Evolutionary conservation across 768 basidiomycete genomes (phyloP).

Genomic region (Trichaptum fuscoviolaceum): DNA sequence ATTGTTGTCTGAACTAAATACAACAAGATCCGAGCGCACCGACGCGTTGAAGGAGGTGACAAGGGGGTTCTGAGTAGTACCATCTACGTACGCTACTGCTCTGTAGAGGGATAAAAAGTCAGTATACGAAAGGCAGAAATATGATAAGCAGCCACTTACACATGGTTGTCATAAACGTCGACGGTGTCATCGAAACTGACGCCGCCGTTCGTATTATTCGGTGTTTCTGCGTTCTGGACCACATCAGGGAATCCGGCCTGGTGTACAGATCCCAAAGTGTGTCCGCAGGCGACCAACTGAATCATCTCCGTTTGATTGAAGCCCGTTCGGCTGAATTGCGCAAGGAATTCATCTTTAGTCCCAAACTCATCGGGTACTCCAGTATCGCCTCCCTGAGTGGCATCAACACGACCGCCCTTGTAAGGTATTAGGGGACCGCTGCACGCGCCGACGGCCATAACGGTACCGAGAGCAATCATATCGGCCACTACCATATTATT

Average conservation of each 20-base stretch:
- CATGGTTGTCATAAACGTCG: constrained; percentile 8
- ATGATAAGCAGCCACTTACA: not conserved
- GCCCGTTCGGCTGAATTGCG: constrained; percentile 38
- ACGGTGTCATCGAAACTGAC: constrained; percentile 7
- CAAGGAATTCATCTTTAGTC: constrained; percentile 31
- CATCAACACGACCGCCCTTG: constrained; percentile 38
- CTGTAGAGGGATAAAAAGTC: constrained; percentile 17
- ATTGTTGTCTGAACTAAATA: constrained; percentile 36
- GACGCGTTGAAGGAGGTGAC: constrained; percentile 30
- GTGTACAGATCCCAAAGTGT: constrained; percentile 45
- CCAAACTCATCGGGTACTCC: constrained; percentile 43
- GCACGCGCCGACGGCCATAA: constrained; percentile 35
- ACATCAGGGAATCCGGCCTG: constrained; percentile 41
- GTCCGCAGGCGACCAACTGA: constrained; percentile 45
- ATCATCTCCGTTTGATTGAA: constrained; percentile 45
- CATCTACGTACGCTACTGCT: constrained; percentile 35
- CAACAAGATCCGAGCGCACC: constrained; percentile 33
- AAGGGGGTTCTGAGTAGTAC: constrained; percentile 34
- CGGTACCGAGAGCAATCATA: constrained; percentile 35
- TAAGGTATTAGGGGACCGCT: constrained; percentile 42
- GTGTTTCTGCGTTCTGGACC: constrained; percentile 17
- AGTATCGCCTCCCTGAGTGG: constrained; percentile 29
- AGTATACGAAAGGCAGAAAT: not conserved
- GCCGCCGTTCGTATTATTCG: not conserved
- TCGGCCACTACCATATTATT: constrained; percentile 33